Percentiles rank a stretch among this genome's conserved stretches.
These are phyloP conservation scores for Abrus pulchellus DNA, from an alignment of 306 rosid genomes.

Conservation along the genomic window DNA sequence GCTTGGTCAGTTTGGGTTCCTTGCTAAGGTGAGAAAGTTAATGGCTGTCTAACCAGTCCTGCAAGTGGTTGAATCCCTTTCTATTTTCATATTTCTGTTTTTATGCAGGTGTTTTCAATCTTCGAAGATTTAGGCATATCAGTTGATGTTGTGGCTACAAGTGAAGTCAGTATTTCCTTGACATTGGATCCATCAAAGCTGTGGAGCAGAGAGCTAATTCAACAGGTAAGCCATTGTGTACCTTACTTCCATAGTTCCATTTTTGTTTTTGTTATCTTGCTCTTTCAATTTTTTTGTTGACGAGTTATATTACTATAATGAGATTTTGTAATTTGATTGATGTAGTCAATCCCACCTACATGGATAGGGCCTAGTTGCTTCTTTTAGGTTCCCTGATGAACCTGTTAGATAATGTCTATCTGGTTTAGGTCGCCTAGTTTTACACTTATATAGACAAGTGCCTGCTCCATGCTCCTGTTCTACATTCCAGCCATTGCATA, in stretches of 20 bases:
- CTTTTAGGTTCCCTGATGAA: not conserved
- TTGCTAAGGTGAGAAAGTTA: constrained; percentile 81
- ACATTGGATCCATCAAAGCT: constrained; percentile 92
- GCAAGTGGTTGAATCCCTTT: constrained; percentile 26
- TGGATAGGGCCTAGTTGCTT: not conserved
- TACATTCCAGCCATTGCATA: constrained; percentile 3
- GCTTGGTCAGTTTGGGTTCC: constrained; percentile 97
- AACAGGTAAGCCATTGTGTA: constrained; percentile 67
- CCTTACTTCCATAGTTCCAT: not conserved
- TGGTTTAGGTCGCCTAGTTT: constrained; percentile 1
- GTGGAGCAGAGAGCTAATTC: constrained; percentile 92
- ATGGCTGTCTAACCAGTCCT: constrained; percentile 14
- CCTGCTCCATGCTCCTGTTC: constrained; percentile 1
- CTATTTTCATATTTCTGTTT: constrained; percentile 25
- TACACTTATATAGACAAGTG: constrained; percentile 29
- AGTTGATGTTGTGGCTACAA: constrained; percentile 87
- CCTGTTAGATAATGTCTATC: not conserved
- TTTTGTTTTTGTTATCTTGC: constrained; percentile 31
- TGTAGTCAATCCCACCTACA: not conserved
- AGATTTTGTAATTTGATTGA: constrained; percentile 5
- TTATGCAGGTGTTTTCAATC: constrained; percentile 81
- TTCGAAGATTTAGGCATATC: constrained; percentile 91
- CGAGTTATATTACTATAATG: constrained; percentile 12
- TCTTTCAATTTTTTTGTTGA: constrained; percentile 31
- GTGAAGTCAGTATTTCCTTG: constrained; percentile 89